A percentile compares a stretch with the other conserved stretches of the same genome.
Evolutionary conservation across 2,329 filamentous ascomycete species (phyloP).

Genomic region (Xylaria sp.): DNA sequence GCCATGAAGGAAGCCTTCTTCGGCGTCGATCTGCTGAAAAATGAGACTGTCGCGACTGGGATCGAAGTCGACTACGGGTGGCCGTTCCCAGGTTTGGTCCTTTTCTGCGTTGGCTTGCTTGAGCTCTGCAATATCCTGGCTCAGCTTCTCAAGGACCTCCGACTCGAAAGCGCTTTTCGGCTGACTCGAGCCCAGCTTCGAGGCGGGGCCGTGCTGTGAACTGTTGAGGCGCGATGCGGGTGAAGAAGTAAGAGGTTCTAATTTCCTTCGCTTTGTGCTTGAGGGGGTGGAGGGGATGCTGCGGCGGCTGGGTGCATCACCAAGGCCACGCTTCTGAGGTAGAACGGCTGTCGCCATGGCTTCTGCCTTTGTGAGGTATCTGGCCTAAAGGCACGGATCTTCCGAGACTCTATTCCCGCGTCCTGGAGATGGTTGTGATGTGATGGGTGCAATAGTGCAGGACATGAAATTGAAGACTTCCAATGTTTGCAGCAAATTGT

Average conservation of each 20-base stretch:
- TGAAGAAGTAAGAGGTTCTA: slow-evolving; percentile 67
- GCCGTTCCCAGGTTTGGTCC: slow-evolving; percentile 87
- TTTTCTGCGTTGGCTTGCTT: slow-evolving; percentile 89
- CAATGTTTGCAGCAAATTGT: neutral
- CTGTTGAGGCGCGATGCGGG: slow-evolving; percentile 64
- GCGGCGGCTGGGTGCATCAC: slow-evolving; percentile 68
- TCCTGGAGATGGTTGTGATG: slow-evolving; percentile 1
- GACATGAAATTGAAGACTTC: neutral
- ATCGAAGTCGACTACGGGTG: slow-evolving; percentile 57
- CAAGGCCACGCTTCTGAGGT: slow-evolving; percentile 75
- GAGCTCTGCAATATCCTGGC: slow-evolving; percentile 85
- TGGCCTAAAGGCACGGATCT: neutral
- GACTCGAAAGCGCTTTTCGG: slow-evolving; percentile 91
- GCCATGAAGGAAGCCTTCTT: slow-evolving; percentile 83
- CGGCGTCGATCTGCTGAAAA: slow-evolving; percentile 95
- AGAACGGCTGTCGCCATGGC: slow-evolving; percentile 58
- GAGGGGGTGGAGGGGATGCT: slow-evolving; percentile 64
- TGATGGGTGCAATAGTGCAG: slow-evolving; percentile 1
- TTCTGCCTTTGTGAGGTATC: slow-evolving; percentile 13
- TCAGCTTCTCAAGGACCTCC: slow-evolving; percentile 93
- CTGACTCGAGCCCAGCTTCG: slow-evolving; percentile 73
- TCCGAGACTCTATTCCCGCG: neutral
- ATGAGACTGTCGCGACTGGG: slow-evolving; percentile 71
- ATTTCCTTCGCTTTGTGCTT: slow-evolving; percentile 80
- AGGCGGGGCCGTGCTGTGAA: slow-evolving; percentile 66